Evolutionary conservation across 2,329 filamentous ascomycete species (phyloP), one percentile per base, ranked within the genome.

Genomic region (Coniella vitis): DNA sequence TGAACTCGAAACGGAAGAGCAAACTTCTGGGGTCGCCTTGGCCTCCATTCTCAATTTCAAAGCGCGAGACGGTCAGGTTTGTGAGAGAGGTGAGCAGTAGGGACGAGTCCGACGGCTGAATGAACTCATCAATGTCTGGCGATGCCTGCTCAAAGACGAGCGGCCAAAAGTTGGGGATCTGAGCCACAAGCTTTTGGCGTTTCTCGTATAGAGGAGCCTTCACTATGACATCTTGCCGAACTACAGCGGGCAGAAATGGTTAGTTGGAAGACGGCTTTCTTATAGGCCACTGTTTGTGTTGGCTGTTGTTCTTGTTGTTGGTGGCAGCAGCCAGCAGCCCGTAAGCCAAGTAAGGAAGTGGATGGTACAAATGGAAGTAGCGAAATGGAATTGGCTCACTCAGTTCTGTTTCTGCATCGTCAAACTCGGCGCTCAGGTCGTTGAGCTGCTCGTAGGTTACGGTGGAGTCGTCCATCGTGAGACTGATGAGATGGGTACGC

Each of bases 81-180:
- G 73, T 76, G 49, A 97, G 81, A 47, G 76, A 74, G 36, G 79
- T 75, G 55, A 84, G 77, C 51, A 97, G 78, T 54, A 93, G 71
- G 8, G 78, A 76, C 13, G 84, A 82, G 71, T 97, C 91, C 42
- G 79, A 78, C 38, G 88, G 86, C 64, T 89, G 84, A 63, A 97
- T 86, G 74, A 84, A 90, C 68, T 89, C 84, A 69, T 95, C 90
- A 58, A 98, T 79, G 55, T 95, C 89, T 40, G 79, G 76, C 2
- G 90, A 90, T 3, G 87, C 83, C 70, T 90, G 85, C 72, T 95
- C 87, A 65, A 97, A 78, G 49, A 96, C 90, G 51, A 94, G 79
- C n/a, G 87, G 76, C 93, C 93, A 97, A 80, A 97, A 98, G 71
- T 87, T 82, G 58, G 82, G 79, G 62, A 96, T 90, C 62, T 83